Percentiles rank a stretch among this genome's conserved stretches.
phyloP scores from a whole-genome alignment of 2,329 filamentous ascomycete genomes.

The Colletotrichum orchidophilum region DNA sequence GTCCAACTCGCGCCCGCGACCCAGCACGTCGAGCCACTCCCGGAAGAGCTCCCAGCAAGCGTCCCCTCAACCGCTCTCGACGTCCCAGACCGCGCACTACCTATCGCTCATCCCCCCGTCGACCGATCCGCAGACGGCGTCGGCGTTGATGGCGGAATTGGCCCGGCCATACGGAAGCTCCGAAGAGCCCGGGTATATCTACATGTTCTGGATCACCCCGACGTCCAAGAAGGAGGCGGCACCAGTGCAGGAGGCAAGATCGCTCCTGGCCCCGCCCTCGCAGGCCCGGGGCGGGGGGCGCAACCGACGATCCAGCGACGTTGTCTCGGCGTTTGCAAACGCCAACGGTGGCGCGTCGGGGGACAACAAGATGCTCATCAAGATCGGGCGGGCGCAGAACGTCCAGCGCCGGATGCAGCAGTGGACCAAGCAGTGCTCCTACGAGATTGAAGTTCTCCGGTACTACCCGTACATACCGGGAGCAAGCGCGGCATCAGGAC shows the following conservation, averaged over 20 bases:
- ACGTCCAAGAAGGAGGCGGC: constrained; percentile 62
- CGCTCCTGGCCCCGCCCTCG: constrained; percentile 64
- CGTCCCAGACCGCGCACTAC: constrained; percentile 54
- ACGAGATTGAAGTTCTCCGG: constrained; percentile 85
- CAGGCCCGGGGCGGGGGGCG: constrained; percentile 45
- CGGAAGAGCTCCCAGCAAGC: constrained; percentile 40
- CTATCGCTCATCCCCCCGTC: constrained; percentile 75
- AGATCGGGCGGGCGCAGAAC: constrained; percentile 77
- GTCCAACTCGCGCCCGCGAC: constrained; percentile 33
- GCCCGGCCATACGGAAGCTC: constrained; percentile 74
- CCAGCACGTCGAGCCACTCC: constrained; percentile 38
- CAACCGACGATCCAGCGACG: constrained; percentile 62
- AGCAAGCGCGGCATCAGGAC: constrained; percentile 38
- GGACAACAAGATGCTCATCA: constrained; percentile 72
- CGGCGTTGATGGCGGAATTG: constrained; percentile 79
- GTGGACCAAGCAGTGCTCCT: constrained; percentile 93
- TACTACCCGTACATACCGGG: constrained; percentile 86
- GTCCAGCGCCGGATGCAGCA: constrained; percentile 91
- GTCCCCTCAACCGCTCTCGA: constrained; percentile 41
- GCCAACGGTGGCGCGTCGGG: constrained; percentile 37
- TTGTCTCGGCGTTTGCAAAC: constrained; percentile 60
- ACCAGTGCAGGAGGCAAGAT: constrained; percentile 66
- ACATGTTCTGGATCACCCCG: constrained; percentile 97
- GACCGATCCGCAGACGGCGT: constrained; percentile 73
- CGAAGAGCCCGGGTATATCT: constrained; percentile 88